phyloP scores from a whole-genome alignment of 2,329 filamentous ascomycete species.

The Beauveria sp. region DNA sequence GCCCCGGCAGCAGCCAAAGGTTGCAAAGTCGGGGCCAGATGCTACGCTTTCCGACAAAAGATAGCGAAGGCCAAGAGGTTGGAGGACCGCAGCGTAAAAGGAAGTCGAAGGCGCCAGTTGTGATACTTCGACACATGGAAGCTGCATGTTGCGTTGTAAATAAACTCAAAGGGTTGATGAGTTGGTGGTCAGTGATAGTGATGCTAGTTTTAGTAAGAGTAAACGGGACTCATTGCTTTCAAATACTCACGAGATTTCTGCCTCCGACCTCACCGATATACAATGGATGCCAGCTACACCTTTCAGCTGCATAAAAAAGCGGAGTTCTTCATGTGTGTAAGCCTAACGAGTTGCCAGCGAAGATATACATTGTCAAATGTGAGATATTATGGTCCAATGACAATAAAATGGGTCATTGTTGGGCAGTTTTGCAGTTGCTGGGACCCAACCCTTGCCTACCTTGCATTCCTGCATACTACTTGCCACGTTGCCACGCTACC shows the following conservation, averaged over 20 bases:
- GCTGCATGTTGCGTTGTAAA: constrained; percentile 25
- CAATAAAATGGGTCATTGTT: constrained; percentile 6
- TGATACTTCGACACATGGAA: constrained; percentile 56
- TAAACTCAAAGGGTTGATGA: neutral
- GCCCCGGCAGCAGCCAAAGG: constrained; percentile 11
- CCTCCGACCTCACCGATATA: neutral
- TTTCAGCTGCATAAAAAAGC: constrained; percentile 7
- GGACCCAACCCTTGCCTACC: neutral
- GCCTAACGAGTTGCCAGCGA: constrained; percentile 2
- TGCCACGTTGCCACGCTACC: no score
- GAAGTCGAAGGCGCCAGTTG: constrained; percentile 73
- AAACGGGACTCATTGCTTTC: neutral
- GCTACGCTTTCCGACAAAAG: constrained; percentile 13
- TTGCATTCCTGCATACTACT: no score
- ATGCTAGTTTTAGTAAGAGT: neutral
- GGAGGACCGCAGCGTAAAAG: constrained; percentile 73
- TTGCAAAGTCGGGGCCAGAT: neutral
- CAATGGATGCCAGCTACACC: neutral
- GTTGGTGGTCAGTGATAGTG: neutral
- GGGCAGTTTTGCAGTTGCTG: constrained; percentile 7
- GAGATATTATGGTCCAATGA: constrained; percentile 7
- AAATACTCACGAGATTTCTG: neutral
- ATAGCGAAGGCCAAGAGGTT: constrained; percentile 70
- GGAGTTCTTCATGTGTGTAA: constrained; percentile 6
- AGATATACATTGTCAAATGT: neutral